A percentile compares a stretch with the other conserved stretches of the same genome.
These are phyloP conservation scores for Colletotrichum nymphaeae DNA, from an alignment of 2,329 filamentous ascomycete species.

Conservation along the genomic window DNA sequence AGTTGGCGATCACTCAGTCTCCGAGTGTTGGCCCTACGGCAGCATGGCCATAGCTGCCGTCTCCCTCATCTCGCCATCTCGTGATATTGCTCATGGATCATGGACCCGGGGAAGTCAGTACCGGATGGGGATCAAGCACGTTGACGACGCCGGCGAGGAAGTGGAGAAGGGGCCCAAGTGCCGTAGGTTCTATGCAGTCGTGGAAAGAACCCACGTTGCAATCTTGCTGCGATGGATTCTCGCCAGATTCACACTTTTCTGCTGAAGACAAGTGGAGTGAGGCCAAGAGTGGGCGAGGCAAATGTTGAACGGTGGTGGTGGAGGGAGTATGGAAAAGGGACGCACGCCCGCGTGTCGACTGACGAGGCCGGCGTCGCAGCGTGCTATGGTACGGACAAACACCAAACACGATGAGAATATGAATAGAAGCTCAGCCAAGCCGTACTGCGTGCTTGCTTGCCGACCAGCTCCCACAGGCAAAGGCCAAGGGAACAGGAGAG, in stretches of 20 bases:
- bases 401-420: background rate
- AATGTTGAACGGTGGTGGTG: background rate
- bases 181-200: conserved; percentile 20
- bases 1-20: conserved; percentile 2
- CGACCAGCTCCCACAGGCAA: background rate
- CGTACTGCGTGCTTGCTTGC: background rate
- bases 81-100: conserved; percentile 9
- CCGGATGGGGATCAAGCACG: conserved; percentile 19
- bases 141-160: conserved; percentile 7
- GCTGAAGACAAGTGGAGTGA: conserved; percentile 27
- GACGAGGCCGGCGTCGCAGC: conserved; percentile 3
- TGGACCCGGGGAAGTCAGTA: conserved; percentile 18
- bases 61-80: background rate
- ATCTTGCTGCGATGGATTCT: background rate
- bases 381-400: background rate
- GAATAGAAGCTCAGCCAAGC: background rate
- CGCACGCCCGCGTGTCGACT: background rate
- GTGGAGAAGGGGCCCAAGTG: conserved; percentile 30
- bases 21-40: background rate
- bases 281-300: conserved; percentile 1
- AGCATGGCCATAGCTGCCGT: background rate
- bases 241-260: conserved; percentile 4
- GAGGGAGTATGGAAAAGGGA: background rate
- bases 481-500: background rate
- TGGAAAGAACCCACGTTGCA: conserved; percentile 17